phyloP scores from a whole-genome alignment of 208 protist genomes.

The Porcisia deanei region DNA sequence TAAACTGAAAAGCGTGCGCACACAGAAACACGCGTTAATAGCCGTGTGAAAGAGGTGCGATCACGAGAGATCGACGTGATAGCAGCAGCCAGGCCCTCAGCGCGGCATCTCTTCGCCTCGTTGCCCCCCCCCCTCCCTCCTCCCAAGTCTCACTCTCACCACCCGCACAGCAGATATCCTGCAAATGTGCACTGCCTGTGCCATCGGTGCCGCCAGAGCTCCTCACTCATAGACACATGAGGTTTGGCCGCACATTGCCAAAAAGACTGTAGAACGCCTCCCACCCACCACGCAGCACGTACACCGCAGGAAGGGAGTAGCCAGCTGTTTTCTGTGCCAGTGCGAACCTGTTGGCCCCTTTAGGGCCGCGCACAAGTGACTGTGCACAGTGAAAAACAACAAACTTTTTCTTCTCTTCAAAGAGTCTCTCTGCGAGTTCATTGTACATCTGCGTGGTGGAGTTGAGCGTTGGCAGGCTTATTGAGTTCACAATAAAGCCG shows the following conservation, averaged over 20 bases:
- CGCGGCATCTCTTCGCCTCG: neutral
- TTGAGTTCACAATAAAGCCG: constrained; percentile 62
- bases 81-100: neutral
- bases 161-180: neutral
- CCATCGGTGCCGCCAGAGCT: neutral
- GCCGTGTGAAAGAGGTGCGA: neutral
- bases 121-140: too few relatives aligned
- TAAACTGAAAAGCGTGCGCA: constrained; percentile 9
- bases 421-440: constrained; percentile 40
- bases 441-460: constrained; percentile 36
- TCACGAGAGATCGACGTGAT: neutral
- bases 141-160: neutral
- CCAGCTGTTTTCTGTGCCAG: constrained; percentile 37
- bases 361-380: constrained; percentile 74
- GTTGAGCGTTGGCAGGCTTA: constrained; percentile 46
- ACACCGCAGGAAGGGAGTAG: constrained; percentile 45
- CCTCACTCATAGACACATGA: constrained; percentile 36
- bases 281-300: constrained; percentile 71
- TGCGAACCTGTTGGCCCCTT: constrained; percentile 56
- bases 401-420: constrained; percentile 30
- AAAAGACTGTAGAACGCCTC: constrained; percentile 63
- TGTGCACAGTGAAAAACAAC: constrained; percentile 81
- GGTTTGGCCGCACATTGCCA: constrained; percentile 41
- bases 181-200: neutral
- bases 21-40: constrained; percentile 14